Base-by-base conservation (phyloP, 176 grass and related monocot species). In the Rhynchospora breviuscula region DNA sequence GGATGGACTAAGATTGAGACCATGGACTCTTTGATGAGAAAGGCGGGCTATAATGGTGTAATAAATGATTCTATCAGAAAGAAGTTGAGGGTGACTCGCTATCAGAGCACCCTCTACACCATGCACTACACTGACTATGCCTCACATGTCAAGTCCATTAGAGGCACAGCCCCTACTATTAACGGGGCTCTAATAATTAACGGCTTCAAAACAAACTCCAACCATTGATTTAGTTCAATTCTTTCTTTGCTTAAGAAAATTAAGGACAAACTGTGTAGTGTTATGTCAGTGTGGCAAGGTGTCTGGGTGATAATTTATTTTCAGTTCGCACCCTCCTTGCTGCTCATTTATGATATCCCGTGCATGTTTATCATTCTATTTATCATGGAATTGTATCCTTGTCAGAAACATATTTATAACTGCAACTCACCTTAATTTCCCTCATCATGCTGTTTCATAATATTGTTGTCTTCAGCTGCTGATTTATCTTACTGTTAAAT, bases 11-110 rank as follows among this genome's bases (percentile, higher is more conserved):
- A 90, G 63, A 78, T 81, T 62, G 93, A 99, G 86, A 90, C 93
- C 60, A 96, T 99, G 26, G 93, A 99, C 85, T 93, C 97, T 3
- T 88, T 99, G 49, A 93, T 99, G 97, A 91, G 89, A 86, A 99
- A 99, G 84, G 89, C 97, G 0, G 97, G 97, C 46, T 99, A 95
- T 48, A 91, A 93, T 62, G 89, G 97, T 15, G 26, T 43, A 46
- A 96, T 99, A 67, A 92, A 54, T 0, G 97, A 96, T 33, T 51
- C 88, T 59, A 87, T 96, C 67, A 88, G 97, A 84, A 90, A 93
- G 88, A 95, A 93, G 79, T 71, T 99, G 71, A 72, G 57, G 22
- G 81, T 96, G 46, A 99, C 91, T 19, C 93, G 91, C 86, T 99
- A 99, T 70, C 91, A 99, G 83, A 95, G 93, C 87, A 93, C 93